Base-by-base conservation (phyloP, 768 basidiomycete species). In the Rhodosporidiobolus sp. region DNA sequence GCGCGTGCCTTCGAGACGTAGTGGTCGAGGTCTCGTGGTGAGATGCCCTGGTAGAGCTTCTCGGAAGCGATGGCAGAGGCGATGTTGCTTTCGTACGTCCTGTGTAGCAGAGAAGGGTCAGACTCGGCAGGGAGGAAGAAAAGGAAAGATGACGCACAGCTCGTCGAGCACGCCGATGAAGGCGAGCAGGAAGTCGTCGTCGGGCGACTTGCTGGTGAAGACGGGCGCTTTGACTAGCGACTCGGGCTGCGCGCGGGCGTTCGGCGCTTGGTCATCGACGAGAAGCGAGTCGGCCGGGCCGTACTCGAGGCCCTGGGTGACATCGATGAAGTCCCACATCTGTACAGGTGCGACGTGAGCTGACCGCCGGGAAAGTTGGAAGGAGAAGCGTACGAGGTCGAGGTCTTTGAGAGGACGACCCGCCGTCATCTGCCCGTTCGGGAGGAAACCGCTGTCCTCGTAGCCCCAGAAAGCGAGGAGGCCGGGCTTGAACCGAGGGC, bases 81-180 rank as follows among this genome's bases (percentile, higher is more conserved):
- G 17, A 75, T 53, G 58, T 70, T 75, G 26, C 46, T 54, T n/a
- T 56, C 53, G 6, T 20, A 46, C 1, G 73, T 58, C 46, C 70
- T 72, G 63, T 2, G 30, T 3, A 12, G 8, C 9, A 32, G 22
- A 49, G 14, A 46, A 2, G 14, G 30, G 46, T 38, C 24, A 52
- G 61, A 35, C 48, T 38, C 52, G 34, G 10, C 9, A 8, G 7
- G 17, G 24, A 11, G 30, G 11, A 11, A 32, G n/a, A 17, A 24
- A 16, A 22, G 48, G 16, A 30, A 26, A 20, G 5, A 20, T 9
- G 19, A 30, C 70, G 30, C 54, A 72, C 65, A 75, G 69, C 48
- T 64, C 69, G 30, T 75, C 69, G 16, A 75, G 67, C 1, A 69
- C 69, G 14, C 73, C 73, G 55, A 75, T 71, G 57, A 70, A 67